These are phyloP conservation scores for Kodamaea restingae DNA, from an alignment of 805 yeast species.

Conservation along the genomic window DNA sequence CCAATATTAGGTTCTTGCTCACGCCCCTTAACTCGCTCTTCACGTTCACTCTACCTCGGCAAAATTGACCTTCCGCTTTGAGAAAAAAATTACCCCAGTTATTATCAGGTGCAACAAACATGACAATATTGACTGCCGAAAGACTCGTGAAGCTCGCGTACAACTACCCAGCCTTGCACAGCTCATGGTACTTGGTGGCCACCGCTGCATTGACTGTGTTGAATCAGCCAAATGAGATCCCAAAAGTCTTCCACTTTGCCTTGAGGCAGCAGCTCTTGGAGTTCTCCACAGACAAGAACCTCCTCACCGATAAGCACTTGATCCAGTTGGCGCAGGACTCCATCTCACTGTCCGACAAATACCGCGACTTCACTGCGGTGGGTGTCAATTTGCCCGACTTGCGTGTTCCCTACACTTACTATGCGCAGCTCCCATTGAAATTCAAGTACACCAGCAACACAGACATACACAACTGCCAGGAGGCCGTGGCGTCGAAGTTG, in stretches of 20 bases:
- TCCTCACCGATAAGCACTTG: constrained; percentile 32
- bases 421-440: constrained; percentile 34
- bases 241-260: constrained; percentile 70
- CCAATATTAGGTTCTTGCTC: too few relatives aligned
- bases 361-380: constrained; percentile 35
- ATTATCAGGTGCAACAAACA: constrained; percentile 1
- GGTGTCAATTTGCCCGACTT: constrained; percentile 42
- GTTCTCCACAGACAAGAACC: constrained; percentile 17
- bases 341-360: constrained; percentile 35
- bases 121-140: constrained; percentile 43
- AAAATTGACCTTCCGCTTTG: neutral
- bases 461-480: constrained; percentile 35
- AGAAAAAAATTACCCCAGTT: constrained; percentile 16
- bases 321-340: constrained; percentile 38
- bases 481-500: constrained; percentile 46
- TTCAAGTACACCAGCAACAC: constrained; percentile 31
- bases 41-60: neutral
- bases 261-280: constrained; percentile 42
- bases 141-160: constrained; percentile 51
- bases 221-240: constrained; percentile 78
- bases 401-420: constrained; percentile 36
- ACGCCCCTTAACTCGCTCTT: too few relatives aligned
- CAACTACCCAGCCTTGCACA: constrained; percentile 49
- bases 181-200: constrained; percentile 73
- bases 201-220: constrained; percentile 79